Base-by-base conservation (phyloP, 1,139 yeast species). In the Pichia sp. region DNA sequence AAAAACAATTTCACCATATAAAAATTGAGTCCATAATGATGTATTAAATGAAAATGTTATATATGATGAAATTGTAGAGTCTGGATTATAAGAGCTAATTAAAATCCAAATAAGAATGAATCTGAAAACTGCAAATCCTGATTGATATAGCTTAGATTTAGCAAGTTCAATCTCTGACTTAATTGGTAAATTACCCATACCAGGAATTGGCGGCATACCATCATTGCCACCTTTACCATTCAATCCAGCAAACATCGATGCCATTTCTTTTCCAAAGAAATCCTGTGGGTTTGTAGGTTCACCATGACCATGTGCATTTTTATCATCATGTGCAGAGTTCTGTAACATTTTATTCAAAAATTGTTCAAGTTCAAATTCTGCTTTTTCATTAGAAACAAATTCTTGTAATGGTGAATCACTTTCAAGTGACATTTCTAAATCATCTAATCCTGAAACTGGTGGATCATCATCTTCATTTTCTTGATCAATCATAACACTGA, bases 1-100 rank as follows among this genome's bases (percentile, higher is more conserved):
- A 57, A 71, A 60, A 1, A 67, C 61, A 7, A 70, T 47, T 29
- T 74, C 53, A 3, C 31, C 31, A 30, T 26, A 39, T 29, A 42
- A 28, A 34, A 50, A 50, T 18, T 40, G 42, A n/a, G n/a, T 26
- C 53, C 53, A 50, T 27, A 42, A 11, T 9, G 26, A 33, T n/a
- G 30, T 33, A 11, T 29, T n/a, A 18, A 34, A 37, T 4, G 36
- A 29, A 11, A 39, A 40, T 10, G 31, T 10, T 9, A 40, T 27
- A 29, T 40, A 40, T 10, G n/a, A 7, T 4, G 34, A 39, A 4
- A 34, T 8, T 2, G 28, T 29, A 9, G 26, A 33, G 8, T 32
- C 33, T 7, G 36, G 6, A 7, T n/a, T 10, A 8, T 35, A 38
- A 4, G 6, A 31, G 7, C 10, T 10, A 11, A 40, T 35, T 34